Evolutionary conservation across 768 basidiomycete genomes (phyloP).

Genomic region (Lentinula aciculospora): DNA sequence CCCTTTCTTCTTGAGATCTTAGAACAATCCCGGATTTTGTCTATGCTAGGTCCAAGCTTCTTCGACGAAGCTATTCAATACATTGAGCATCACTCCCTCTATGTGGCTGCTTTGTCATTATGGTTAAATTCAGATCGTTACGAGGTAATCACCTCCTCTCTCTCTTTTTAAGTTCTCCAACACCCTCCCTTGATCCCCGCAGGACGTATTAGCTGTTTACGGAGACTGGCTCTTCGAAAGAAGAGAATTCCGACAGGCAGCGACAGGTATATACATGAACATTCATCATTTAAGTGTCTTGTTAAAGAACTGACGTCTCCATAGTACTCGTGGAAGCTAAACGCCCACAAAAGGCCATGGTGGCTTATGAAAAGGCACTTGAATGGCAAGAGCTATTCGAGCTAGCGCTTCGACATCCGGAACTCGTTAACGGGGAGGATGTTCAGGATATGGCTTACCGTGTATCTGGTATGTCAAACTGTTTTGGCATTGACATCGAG

Average conservation of each 20-base stretch:
- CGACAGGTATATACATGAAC: slow-evolving; percentile 53
- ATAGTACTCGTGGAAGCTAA: slow-evolving; percentile 72
- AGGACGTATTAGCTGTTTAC: slow-evolving; percentile 71
- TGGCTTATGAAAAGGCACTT: slow-evolving; percentile 80
- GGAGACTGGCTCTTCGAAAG: slow-evolving; percentile 86
- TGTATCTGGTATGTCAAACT: slow-evolving; percentile 58
- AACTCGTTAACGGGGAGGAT: slow-evolving; percentile 47
- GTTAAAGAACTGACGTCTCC: slow-evolving; percentile 2
- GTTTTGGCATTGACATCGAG: background rate
- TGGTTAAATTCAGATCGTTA: slow-evolving; percentile 67
- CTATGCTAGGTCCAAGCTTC: slow-evolving; percentile 48
- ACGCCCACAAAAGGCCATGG: slow-evolving; percentile 68
- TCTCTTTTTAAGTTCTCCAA: background rate
- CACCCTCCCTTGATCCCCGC: slow-evolving; percentile 9
- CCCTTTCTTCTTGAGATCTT: background rate
- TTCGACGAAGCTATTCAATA: slow-evolving; percentile 83
- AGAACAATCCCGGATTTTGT: background rate
- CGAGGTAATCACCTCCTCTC: slow-evolving; percentile 34
- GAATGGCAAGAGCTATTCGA: slow-evolving; percentile 93
- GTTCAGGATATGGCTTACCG: slow-evolving; percentile 65
- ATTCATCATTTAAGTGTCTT: slow-evolving; percentile 2
- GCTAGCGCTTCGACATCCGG: slow-evolving; percentile 43
- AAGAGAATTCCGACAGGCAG: slow-evolving; percentile 80
- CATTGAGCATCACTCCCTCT: slow-evolving; percentile 71
- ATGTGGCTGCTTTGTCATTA: slow-evolving; percentile 65